Evolutionary conservation across 352 stramenopile species (phyloP).

Genomic region (Globisporangium spiculum): DNA sequence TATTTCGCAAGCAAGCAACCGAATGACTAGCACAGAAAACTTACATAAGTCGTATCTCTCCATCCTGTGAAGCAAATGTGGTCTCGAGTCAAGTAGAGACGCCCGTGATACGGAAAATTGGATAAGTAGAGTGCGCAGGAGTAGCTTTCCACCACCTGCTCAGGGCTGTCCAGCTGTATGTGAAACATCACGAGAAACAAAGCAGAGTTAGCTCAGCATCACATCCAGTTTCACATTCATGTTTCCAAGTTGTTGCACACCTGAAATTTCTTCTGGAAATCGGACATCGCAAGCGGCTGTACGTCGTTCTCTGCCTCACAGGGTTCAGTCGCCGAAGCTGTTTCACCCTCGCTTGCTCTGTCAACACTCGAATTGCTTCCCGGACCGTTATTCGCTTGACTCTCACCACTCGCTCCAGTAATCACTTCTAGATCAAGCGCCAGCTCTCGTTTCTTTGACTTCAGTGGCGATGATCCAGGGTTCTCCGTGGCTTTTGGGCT

Average conservation of each 20-base stretch:
- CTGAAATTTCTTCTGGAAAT: constrained; percentile 86
- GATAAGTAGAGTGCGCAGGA: constrained; percentile 77
- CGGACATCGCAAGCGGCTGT: constrained; percentile 51
- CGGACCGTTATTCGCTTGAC: neutral
- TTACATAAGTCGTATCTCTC: constrained; percentile 77
- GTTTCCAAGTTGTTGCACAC: constrained; percentile 21
- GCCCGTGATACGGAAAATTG: constrained; percentile 80
- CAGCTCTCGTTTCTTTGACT: constrained; percentile 6
- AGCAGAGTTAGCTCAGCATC: neutral
- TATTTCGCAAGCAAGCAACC: neutral
- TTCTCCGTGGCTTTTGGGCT: constrained; percentile 11
- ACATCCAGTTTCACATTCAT: neutral
- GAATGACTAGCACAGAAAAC: constrained; percentile 10
- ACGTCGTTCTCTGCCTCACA: constrained; percentile 31
- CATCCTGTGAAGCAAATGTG: constrained; percentile 82
- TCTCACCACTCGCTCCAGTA: neutral
- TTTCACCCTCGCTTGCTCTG: constrained; percentile 3
- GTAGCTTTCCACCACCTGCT: constrained; percentile 84
- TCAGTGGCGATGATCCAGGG: constrained; percentile 7
- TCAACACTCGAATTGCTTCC: constrained; percentile 1
- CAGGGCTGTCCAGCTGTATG: constrained; percentile 49
- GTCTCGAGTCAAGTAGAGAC: constrained; percentile 71
- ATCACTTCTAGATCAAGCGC: constrained; percentile 18
- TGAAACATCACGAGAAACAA: constrained; percentile 1
- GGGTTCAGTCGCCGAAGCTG: constrained; percentile 10